Percentiles rank a stretch among this genome's conserved stretches.
Evolutionary conservation across 257 asterid genomes (phyloP).

Genomic region (Dorcoceras hygrometricum): DNA sequence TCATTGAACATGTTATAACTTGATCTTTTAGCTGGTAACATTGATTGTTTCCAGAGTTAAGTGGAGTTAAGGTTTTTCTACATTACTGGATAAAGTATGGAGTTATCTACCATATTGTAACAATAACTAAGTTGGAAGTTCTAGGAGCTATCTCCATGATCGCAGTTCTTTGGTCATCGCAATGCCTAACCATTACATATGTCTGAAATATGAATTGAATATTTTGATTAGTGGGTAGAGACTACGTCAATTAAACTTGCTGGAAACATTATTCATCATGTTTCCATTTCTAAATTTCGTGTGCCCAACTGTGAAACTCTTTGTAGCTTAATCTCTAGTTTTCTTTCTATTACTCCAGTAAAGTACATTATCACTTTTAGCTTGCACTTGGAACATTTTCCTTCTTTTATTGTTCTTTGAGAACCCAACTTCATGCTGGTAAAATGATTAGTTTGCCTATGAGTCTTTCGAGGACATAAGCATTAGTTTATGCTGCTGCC

Average conservation of each 20-base stretch:
- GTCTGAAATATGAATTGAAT: too few relatives aligned
- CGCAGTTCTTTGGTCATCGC: too few relatives aligned
- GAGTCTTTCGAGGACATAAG: conserved; percentile 6
- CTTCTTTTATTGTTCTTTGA: not conserved
- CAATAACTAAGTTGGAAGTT: not conserved
- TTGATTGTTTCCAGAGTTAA: too few relatives aligned
- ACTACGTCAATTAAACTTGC: not conserved
- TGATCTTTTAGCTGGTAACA: not conserved
- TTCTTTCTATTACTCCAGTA: not conserved
- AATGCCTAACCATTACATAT: not conserved
- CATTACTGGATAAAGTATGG: not conserved
- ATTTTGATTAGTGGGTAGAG: not conserved
- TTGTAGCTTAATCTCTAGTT: conserved; percentile 1
- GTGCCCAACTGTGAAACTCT: not conserved
- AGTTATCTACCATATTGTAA: not conserved
- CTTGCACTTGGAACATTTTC: not conserved
- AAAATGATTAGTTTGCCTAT: not conserved
- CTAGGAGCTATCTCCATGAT: not conserved
- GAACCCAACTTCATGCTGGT: not conserved
- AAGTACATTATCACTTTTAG: conserved; percentile 6
- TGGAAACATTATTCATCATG: not conserved
- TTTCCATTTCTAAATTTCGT: not conserved
- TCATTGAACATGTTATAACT: too few relatives aligned
- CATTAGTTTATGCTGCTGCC: not conserved
- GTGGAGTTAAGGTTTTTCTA: not conserved